Percentiles rank a stretch among this genome's conserved stretches.
Evolutionary conservation across 768 basidiomycete genomes (phyloP).

Genomic region (Dioszegia crocea): DNA sequence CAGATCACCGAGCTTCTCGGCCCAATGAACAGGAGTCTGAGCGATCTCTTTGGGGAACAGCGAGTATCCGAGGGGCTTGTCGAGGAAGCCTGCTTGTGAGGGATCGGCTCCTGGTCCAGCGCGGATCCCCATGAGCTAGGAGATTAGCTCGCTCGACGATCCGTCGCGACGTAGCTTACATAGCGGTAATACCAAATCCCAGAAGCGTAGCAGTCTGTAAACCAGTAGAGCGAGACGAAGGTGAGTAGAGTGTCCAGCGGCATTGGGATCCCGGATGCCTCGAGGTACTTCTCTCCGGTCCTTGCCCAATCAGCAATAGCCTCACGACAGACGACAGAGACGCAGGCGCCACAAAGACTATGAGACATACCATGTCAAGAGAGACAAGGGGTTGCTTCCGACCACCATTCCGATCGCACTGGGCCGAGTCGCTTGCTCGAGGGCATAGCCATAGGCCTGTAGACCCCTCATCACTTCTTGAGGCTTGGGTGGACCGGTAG

Average conservation of each 20-base stretch:
- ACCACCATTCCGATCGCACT: constrained; percentile 14
- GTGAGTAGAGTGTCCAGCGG: constrained; percentile 30
- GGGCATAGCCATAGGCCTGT: constrained; percentile 9
- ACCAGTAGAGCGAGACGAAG: constrained; percentile 43
- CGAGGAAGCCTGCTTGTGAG: background rate
- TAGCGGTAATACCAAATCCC: constrained; percentile 19
- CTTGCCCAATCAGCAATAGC: constrained; percentile 12
- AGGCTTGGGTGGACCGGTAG: background rate
- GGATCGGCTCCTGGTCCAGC: constrained; percentile 1
- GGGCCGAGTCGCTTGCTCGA: constrained; percentile 15
- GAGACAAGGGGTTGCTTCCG: constrained; percentile 5
- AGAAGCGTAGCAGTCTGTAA: constrained; percentile 23
- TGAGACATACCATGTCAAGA: constrained; percentile 10
- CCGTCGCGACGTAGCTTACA: background rate
- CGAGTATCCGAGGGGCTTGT: constrained; percentile 44
- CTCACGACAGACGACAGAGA: background rate
- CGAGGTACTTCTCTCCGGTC: constrained; percentile 49
- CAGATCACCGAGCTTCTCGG: constrained; percentile 32
- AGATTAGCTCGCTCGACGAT: background rate
- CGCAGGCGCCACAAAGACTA: no score
- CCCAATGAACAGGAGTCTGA: constrained; percentile 11
- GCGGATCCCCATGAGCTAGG: constrained; percentile 1
- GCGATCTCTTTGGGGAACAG: constrained; percentile 41
- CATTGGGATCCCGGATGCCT: constrained; percentile 35
- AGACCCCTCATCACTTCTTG: background rate